Base-by-base conservation (phyloP, 129 eudicot species). In the Pittosporum tobira region DNA sequence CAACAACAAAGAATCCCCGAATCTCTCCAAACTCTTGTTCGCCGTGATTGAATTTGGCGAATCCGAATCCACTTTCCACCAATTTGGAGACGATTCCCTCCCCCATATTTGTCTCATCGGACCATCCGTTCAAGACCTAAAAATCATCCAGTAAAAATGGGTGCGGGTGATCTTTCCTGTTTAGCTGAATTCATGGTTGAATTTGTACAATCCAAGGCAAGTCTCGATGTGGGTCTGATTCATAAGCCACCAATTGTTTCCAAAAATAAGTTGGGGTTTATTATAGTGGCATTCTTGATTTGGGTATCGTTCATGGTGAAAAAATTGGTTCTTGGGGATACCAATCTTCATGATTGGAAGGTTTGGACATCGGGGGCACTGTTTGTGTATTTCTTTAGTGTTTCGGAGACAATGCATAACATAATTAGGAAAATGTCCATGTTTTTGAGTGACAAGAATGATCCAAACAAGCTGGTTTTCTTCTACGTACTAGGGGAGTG, bases 401-500 rank as follows among this genome's bases (percentile, higher is more conserved):
- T 88, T 64, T 88, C 96, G 0, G 96, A 94, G 4, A 61, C 91
- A 1, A 88, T 88, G 96, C 81, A 78, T 53, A 88, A 81, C 54
- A 84, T 88, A 5, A 88, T 88, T 76, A n/a, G n/a, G n/a, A n/a
- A n/a, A n/a, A n/a, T n/a, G n/a, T n/a, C n/a, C n/a, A n/a, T n/a
- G n/a, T n/a, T 84, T 55, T 51, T 88, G 37, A 18, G 55, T 10
- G 91, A 88, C 42, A 63, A 83, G 56, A 63, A 88, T 13, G 94
- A 88, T 65, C 96, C 94, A 0, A 24, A 30, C 29, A 79, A 81
- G 85, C 37, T 84, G 71, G 58, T 84, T 11, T 84, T 68, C 79
- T 88, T 84, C 40, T 88, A 88, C 70, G n/a, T n/a, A n/a, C n/a
- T 87, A 84, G 59, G 96, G 94, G 25, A 78, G 87, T 2, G 94